These are phyloP conservation scores for Tricholoma terreum DNA, from an alignment of 768 basidiomycete genomes.

Conservation along the genomic window DNA sequence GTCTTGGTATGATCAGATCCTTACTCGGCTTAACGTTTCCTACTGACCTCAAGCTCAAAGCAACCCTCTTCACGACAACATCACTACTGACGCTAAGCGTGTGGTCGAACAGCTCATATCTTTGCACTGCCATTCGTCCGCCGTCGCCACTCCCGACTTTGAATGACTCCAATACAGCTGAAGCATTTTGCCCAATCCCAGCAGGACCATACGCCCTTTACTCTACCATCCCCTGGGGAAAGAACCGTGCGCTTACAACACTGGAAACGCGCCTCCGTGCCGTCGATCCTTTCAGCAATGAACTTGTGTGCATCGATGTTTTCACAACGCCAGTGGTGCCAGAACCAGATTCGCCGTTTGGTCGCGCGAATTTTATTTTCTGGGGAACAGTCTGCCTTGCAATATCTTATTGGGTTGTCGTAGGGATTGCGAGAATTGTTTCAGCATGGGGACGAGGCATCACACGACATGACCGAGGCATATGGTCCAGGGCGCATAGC, in stretches of 20 bases:
- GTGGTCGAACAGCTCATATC: conserved; percentile 64
- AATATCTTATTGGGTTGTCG: conserved; percentile 78
- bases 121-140: conserved; percentile 80
- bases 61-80: conserved; percentile 85
- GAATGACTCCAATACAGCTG: conserved; percentile 24
- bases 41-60: conserved; percentile 34
- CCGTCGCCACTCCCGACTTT: conserved; percentile 63
- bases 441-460: conserved; percentile 83
- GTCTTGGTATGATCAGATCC: conserved; percentile 53
- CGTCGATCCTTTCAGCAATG: conserved; percentile 80
- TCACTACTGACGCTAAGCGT: conserved; percentile 76
- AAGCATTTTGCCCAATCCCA: conserved; percentile 71
- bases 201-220: conserved; percentile 83
- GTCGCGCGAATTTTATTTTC: conserved; percentile 62
- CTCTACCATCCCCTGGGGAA: conserved; percentile 62
- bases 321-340: conserved; percentile 74
- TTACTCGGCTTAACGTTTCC: conserved; percentile 7
- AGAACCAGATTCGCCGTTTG: conserved; percentile 56
- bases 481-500: conserved; percentile 75
- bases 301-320: conserved; percentile 81
- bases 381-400: conserved; percentile 74
- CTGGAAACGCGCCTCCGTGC: conserved; percentile 81
- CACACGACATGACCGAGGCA: conserved; percentile 52
- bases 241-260: conserved; percentile 74
- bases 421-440: conserved; percentile 73